Percentiles rank a stretch among this genome's conserved stretches.
Conservation (phyloP, 2,329 filamentous ascomycete genomes). For the Pseudocercospora macadamiae region DNA sequence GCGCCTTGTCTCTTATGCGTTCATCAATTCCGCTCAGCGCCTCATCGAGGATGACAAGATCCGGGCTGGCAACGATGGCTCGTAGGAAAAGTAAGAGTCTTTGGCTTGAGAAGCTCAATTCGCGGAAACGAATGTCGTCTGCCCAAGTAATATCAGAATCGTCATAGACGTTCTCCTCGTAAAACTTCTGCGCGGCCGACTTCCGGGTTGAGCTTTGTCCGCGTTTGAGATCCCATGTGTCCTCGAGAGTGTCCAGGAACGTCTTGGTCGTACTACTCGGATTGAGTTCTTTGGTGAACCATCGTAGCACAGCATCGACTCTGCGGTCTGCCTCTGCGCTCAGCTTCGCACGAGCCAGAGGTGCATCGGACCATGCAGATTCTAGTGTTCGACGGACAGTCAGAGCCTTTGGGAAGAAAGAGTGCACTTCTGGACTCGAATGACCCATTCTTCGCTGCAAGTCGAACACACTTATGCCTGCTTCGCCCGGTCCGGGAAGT, state of each 20-base stretch:
- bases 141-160: conserved; percentile 62
- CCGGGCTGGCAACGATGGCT: conserved; percentile 49
- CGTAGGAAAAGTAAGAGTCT: conserved; percentile 79
- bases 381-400: conserved; percentile 75
- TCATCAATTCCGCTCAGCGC: conserved; percentile 56
- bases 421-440: conserved; percentile 90
- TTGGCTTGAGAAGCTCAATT: conserved; percentile 78
- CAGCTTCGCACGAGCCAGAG: conserved; percentile 70
- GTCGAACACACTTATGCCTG: conserved; percentile 87
- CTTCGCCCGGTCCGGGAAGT: conserved; percentile 70
- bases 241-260: conserved; percentile 13
- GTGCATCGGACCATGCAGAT: conserved; percentile 89
- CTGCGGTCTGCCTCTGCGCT: conserved; percentile 58
- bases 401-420: conserved; percentile 81
- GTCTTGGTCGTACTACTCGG: conserved; percentile 43
- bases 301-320: conserved; percentile 70
- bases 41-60: conserved; percentile 56
- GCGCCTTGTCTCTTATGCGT: conserved; percentile 78
- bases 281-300: conserved; percentile 80
- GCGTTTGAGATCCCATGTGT: neutral
- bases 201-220: neutral
- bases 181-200: conserved; percentile 7
- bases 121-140: conserved; percentile 67
- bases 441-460: conserved; percentile 89
- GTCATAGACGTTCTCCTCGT: conserved; percentile 25